Evolutionary conservation across 306 rosid species (phyloP).

Genomic region (Pyrus betulifolia): DNA sequence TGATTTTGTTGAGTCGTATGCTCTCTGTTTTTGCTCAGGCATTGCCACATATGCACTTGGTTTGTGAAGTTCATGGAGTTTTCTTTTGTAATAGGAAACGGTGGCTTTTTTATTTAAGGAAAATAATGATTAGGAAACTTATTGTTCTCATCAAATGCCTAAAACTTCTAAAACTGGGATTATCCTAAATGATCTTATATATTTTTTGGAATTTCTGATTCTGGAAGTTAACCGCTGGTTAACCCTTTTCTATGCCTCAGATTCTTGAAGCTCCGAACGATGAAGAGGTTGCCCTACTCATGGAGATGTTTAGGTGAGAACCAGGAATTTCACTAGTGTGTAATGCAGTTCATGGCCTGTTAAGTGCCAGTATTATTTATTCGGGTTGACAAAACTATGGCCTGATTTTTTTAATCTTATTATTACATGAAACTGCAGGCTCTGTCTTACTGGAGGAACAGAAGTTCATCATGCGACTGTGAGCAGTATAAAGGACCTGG

Average conservation of each 20-base stretch:
- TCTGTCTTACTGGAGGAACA: constrained; percentile 83
- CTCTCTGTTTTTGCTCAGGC: neutral
- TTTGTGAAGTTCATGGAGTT: neutral
- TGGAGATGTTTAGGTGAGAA: constrained; percentile 93
- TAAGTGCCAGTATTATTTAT: constrained; percentile 6
- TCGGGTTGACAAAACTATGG: neutral
- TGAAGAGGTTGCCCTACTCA: constrained; percentile 92
- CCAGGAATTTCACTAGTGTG: constrained; percentile 8
- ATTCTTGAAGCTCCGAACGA: constrained; percentile 84
- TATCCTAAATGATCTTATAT: constrained; percentile 15
- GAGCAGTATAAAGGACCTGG: constrained; percentile 95
- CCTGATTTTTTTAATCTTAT: neutral
- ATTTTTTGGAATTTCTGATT: constrained; percentile 37
- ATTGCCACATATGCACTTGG: neutral
- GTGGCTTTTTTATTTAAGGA: neutral
- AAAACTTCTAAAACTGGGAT: constrained; percentile 2
- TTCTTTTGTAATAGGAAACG: neutral
- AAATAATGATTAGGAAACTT: neutral
- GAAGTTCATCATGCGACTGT: constrained; percentile 92
- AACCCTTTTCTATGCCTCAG: constrained; percentile 71
- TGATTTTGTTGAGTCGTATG: neutral
- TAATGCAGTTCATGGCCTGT: neutral
- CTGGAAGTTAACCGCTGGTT: constrained; percentile 53
- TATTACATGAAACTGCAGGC: constrained; percentile 33
- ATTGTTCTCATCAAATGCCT: neutral